Conservation (phyloP, 371 early-diverging fungal genomes). For the Rhizopus delemar region DNA sequence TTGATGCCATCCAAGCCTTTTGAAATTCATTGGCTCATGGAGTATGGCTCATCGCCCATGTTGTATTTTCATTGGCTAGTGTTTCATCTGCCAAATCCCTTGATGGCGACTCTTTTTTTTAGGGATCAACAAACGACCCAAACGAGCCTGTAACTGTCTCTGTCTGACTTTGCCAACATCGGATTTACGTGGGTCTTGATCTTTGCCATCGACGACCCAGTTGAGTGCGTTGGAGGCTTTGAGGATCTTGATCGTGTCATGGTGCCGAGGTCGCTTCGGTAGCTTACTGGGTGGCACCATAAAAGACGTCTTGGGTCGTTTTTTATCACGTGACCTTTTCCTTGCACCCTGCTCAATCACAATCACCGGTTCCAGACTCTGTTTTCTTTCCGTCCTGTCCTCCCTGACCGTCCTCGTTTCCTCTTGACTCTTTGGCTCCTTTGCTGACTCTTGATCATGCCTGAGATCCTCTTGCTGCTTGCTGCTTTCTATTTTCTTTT, state of each 20-base stretch:
- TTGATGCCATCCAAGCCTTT: too few relatives aligned
- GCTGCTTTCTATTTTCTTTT: too few relatives aligned
- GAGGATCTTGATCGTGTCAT: neutral
- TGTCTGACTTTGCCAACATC: constrained; percentile 11
- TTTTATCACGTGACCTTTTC: neutral
- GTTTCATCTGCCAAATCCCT: neutral
- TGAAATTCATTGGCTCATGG: neutral
- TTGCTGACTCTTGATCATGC: too few relatives aligned
- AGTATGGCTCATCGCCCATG: neutral
- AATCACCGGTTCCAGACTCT: neutral
- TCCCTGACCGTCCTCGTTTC: neutral
- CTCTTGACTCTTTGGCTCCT: neutral
- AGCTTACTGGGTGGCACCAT: neutral
- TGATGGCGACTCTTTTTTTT: constrained; percentile 3
- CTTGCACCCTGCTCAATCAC: neutral
- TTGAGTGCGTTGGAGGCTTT: neutral
- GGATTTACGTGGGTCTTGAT: neutral
- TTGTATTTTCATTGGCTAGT: constrained; percentile 4
- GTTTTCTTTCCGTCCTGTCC: neutral
- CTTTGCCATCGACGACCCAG: constrained; percentile 14
- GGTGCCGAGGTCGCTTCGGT: neutral
- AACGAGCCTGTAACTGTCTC: constrained; percentile 2
- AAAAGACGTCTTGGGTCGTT: neutral
- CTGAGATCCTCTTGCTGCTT: too few relatives aligned
- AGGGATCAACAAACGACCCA: constrained; percentile 5